Evolutionary conservation across 768 basidiomycete species (phyloP).

Genomic region (Lactarius hengduanensis): DNA sequence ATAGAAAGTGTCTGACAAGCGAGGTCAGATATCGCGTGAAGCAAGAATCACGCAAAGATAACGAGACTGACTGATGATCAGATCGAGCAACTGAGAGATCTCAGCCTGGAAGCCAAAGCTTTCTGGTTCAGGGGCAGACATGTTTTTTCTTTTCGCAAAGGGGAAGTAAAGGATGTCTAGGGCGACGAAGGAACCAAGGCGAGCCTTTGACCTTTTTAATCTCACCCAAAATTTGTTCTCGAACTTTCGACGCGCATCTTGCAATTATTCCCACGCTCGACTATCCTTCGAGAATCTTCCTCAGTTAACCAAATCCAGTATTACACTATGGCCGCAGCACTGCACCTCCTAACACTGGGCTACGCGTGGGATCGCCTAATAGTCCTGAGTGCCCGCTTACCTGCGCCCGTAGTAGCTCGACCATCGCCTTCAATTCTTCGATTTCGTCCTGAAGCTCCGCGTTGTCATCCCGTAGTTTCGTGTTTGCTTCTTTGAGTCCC

Average conservation of each 20-base stretch:
- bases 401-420: slow-evolving; percentile 63
- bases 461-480: slow-evolving; percentile 58
- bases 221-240: slow-evolving; percentile 38
- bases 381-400: slow-evolving; percentile 47
- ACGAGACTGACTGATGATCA: slow-evolving; percentile 85
- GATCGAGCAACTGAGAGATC: slow-evolving; percentile 97
- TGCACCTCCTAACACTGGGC: slow-evolving; percentile 33
- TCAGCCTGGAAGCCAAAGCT: slow-evolving; percentile 98
- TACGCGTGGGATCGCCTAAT: slow-evolving; percentile 48
- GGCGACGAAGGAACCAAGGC: slow-evolving; percentile 11
- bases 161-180: slow-evolving; percentile 25
- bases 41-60: slow-evolving; percentile 1
- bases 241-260: slow-evolving; percentile 42
- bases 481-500: slow-evolving; percentile 48
- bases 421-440: slow-evolving; percentile 68
- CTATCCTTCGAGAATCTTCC: slow-evolving; percentile 35
- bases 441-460: slow-evolving; percentile 50
- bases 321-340: slow-evolving; percentile 13
- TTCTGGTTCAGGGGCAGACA: slow-evolving; percentile 56
- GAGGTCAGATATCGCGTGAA: slow-evolving; percentile 20
- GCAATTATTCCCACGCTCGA: slow-evolving; percentile 29
- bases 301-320: slow-evolving; percentile 6
- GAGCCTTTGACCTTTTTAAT: slow-evolving; percentile 39
- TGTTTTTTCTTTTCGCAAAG: slow-evolving; percentile 41
- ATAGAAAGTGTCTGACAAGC: slow-evolving; percentile 89